A percentile compares a stretch with the other conserved stretches of the same genome.
These are phyloP conservation scores for Auricularia cornea DNA, from an alignment of 768 basidiomycete genomes.

Conservation along the genomic window DNA sequence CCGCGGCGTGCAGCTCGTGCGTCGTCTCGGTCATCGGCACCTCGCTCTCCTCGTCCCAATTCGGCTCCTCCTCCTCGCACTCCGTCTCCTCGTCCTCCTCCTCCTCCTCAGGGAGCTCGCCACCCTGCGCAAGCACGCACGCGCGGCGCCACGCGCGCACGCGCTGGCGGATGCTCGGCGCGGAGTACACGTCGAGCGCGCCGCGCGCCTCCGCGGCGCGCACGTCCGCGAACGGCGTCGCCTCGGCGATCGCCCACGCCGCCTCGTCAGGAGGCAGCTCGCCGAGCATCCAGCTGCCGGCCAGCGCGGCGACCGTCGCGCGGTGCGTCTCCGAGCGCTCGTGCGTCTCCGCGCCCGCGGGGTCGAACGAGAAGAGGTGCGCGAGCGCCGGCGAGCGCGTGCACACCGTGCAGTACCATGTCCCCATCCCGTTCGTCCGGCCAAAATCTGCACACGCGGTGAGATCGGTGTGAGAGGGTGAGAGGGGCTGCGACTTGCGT, in stretches of 20 bases:
- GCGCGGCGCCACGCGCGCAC: constrained; percentile 2
- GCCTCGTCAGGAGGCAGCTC: constrained; percentile 43
- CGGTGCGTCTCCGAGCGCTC: constrained; percentile 20
- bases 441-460: constrained; percentile 15
- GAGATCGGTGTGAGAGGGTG: constrained; percentile 8
- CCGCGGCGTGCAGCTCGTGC: background rate
- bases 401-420: constrained; percentile 29
- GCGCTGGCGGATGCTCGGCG: background rate
- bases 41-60: constrained; percentile 2
- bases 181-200: constrained; percentile 19
- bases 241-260: constrained; percentile 38
- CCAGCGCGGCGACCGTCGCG: constrained; percentile 12
- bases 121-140: constrained; percentile 1
- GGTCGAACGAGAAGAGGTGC: constrained; percentile 16
- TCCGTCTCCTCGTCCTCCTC: constrained; percentile 3
- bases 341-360: constrained; percentile 25
- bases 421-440: constrained; percentile 11
- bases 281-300: constrained; percentile 28
- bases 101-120: background rate
- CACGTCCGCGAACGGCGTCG: constrained; percentile 38
- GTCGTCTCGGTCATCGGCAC: background rate
- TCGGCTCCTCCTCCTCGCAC: background rate
- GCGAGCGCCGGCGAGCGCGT: constrained; percentile 9
- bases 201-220: constrained; percentile 39
- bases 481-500: constrained; percentile 19